Percentiles rank a stretch among this genome's conserved stretches.
These are phyloP conservation scores for Periconia sp. DNA, from an alignment of 2,329 filamentous ascomycete genomes.

Conservation along the genomic window DNA sequence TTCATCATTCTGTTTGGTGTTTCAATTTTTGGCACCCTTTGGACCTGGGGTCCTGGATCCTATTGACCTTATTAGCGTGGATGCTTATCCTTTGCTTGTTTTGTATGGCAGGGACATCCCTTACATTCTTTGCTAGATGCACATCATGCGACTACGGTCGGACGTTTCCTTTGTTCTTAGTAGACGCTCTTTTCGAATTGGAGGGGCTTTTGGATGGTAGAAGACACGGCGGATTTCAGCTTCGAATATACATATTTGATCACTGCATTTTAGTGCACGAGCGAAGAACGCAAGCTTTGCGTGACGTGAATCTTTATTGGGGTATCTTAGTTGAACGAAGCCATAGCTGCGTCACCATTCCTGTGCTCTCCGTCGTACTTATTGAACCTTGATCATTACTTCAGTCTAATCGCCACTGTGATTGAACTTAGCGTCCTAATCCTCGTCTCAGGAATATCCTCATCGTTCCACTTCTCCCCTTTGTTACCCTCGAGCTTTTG, in stretches of 20 bases:
- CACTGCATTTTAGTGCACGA: too few relatives aligned
- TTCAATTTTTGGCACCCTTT: not conserved
- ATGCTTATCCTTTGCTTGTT: not conserved
- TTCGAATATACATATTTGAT: slow-evolving; percentile 45
- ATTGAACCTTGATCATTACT: too few relatives aligned
- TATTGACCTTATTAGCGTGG: not conserved
- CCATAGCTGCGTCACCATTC: not conserved
- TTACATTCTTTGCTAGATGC: slow-evolving; percentile 2
- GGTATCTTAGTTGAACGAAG: slow-evolving; percentile 13
- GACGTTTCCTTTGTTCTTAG: slow-evolving; percentile 8
- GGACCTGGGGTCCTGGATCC: not conserved
- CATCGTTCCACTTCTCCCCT: slow-evolving; percentile 24
- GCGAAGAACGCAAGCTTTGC: too few relatives aligned
- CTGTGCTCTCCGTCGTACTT: not conserved
- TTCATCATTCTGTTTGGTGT: slow-evolving; percentile 1
- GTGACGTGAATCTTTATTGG: too few relatives aligned
- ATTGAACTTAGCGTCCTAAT: slow-evolving; percentile 43
- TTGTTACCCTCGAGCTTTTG: slow-evolving; percentile 23
- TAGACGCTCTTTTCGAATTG: slow-evolving; percentile 8
- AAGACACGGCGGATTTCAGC: slow-evolving; percentile 9
- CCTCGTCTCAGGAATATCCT: slow-evolving; percentile 49
- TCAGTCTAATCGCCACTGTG: slow-evolving; percentile 39
- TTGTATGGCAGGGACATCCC: not conserved
- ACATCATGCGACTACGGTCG: not conserved
- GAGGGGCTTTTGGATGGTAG: slow-evolving; percentile 7